Base-by-base conservation (phyloP, 495 filamentous ascomycete species). In the Talaromyces ruber region DNA sequence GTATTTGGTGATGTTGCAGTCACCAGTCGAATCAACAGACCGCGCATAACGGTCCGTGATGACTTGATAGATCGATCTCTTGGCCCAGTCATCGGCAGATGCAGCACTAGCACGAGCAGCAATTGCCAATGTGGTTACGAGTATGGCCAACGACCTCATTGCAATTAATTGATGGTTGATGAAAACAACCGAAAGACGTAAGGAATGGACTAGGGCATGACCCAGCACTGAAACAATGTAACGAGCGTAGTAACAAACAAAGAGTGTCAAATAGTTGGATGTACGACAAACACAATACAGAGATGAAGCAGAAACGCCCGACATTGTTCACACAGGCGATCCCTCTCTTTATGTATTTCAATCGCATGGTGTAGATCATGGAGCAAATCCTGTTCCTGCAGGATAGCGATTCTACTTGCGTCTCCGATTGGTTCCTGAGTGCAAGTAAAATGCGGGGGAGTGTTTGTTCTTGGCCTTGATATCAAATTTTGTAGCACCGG, bases 31-130 rank as follows among this genome's bases (percentile, higher is more conserved):
- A 14, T 77, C 77, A 66, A 85, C 71, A 16, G 82, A 77, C 29
- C 83, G 83, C 22, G 86, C 87, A 63, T 90, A 86, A n/a, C 88
- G 79, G 66, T 91, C 88, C 5, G 86, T 88, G 18, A 89, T 69
- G 37, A 86, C 79, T 67, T 88, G 86, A 65, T 88, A 88, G 62
- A 89, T 84, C 26, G 79, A 81, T 62, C 79, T 80, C 59, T 70
- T 71, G 30, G 81, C 74, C 82, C 83, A 86, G 32, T 73, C 71
- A 11, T 58, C 51, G 22, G 45, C 59, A 6, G 51, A 60, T 25
- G 63, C 59, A 47, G 61, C 61, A 37, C 51, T 7, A 4, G 50
- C 25, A 14, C 12, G 14, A 28, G 26, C 43, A n/a, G 43, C 24
- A 12, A 60, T 14, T 32, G 59, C 43, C 9, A 51, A 3, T 11